A percentile compares a stretch with the other conserved stretches of the same genome.
Evolutionary conservation across 179 eudicot species (phyloP).

Genomic region (Silene coronaria): DNA sequence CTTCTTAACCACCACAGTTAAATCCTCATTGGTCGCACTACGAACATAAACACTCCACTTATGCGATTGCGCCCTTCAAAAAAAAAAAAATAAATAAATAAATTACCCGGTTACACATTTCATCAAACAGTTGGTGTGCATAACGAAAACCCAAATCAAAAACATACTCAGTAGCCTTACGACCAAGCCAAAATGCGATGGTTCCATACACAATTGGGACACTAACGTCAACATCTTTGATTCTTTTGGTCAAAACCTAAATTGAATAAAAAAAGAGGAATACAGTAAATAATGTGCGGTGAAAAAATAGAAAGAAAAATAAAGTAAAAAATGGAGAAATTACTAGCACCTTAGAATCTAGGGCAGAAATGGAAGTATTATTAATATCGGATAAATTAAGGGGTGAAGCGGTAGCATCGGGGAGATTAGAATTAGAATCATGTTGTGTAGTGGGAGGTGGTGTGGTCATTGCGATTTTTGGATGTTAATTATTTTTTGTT

Average conservation of each 20-base stretch:
- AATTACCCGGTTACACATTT: slow-evolving; percentile 11
- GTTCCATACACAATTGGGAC: slow-evolving; percentile 88
- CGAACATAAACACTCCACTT: slow-evolving; percentile 90
- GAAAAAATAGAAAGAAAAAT: neutral
- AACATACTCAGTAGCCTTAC: slow-evolving; percentile 82
- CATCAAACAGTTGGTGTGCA: slow-evolving; percentile 26
- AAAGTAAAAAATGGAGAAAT: neutral
- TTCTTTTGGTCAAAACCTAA: slow-evolving; percentile 29
- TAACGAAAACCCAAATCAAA: neutral
- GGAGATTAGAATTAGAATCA: neutral
- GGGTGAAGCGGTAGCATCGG: neutral
- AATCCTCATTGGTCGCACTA: slow-evolving; percentile 75
- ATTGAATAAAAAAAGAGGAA: neutral
- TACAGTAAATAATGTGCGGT: neutral
- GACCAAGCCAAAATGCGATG: slow-evolving; percentile 90
- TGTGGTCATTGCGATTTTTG: neutral
- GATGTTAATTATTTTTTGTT: neutral
- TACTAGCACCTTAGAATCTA: neutral
- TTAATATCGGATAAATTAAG: neutral
- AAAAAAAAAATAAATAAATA: neutral
- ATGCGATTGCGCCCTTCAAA: slow-evolving; percentile 61
- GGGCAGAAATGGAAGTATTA: neutral
- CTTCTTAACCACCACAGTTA: slow-evolving; percentile 55
- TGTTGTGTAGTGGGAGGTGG: slow-evolving; percentile 7
- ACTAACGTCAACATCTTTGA: slow-evolving; percentile 60